These are phyloP conservation scores for Fusarium sp. DNA, from an alignment of 2,329 filamentous ascomycete genomes.

Conservation along the genomic window DNA sequence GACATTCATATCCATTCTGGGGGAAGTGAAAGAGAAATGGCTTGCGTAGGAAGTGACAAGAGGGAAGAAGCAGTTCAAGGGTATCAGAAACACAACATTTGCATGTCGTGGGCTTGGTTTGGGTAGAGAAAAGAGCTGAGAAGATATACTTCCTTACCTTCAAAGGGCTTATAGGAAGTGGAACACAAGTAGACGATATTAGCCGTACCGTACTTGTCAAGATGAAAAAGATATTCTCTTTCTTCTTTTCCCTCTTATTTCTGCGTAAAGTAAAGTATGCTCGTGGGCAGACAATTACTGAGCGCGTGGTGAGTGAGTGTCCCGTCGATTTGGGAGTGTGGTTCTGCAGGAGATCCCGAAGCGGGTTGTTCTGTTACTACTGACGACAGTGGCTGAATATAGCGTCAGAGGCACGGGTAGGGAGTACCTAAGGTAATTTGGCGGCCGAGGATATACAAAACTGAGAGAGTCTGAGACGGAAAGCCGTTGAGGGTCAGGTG, in stretches of 20 bases:
- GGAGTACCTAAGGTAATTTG: slow-evolving; percentile 34
- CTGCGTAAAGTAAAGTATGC: background rate
- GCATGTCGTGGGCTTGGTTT: slow-evolving; percentile 8
- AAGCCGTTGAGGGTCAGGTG: slow-evolving; percentile 4
- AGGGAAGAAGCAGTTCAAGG: background rate
- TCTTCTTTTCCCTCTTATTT: background rate
- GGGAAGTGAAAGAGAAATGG: background rate
- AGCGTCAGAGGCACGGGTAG: slow-evolving; percentile 39
- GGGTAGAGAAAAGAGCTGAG: slow-evolving; percentile 14
- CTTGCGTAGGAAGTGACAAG: background rate
- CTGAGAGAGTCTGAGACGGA: background rate
- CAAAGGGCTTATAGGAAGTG: slow-evolving; percentile 9
- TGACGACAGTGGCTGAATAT: slow-evolving; percentile 49
- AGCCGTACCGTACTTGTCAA: background rate
- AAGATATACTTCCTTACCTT: slow-evolving; percentile 28
- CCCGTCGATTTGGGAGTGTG: slow-evolving; percentile 9
- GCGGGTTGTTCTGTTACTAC: slow-evolving; percentile 42
- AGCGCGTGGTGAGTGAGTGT: slow-evolving; percentile 20
- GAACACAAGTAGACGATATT: slow-evolving; percentile 1
- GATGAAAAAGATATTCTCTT: background rate
- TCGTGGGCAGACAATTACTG: slow-evolving; percentile 7
- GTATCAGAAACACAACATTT: slow-evolving; percentile 1
- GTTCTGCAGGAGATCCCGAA: slow-evolving; percentile 48
- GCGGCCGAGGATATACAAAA: slow-evolving; percentile 9
- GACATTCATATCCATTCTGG: slow-evolving; percentile 3